phyloP scores from a whole-genome alignment of 495 filamentous ascomycete species.

The Aspergillus nidulans region DNA sequence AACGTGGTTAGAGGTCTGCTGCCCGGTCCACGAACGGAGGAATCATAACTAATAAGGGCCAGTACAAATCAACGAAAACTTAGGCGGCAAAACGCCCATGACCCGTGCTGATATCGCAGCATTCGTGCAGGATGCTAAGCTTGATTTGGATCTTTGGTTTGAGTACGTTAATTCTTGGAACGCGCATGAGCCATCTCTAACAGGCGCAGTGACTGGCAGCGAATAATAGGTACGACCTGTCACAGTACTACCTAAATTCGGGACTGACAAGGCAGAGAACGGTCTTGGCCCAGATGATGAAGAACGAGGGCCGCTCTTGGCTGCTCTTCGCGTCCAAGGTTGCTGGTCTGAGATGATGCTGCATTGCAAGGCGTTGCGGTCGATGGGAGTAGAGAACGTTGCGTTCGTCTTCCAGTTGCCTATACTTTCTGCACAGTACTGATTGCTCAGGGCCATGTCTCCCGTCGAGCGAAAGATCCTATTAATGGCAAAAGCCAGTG shows the following conservation, averaged over 20 bases:
- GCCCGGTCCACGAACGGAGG: no score
- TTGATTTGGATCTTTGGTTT: constrained; percentile 46
- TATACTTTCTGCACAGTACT: no score
- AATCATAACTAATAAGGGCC: no score
- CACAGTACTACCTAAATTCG: background rate
- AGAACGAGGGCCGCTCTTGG: constrained; percentile 33
- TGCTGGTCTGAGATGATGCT: constrained; percentile 49
- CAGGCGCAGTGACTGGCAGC: constrained; percentile 36
- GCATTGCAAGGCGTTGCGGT: constrained; percentile 44
- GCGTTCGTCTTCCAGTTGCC: constrained; percentile 23
- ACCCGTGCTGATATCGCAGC: constrained; percentile 30
- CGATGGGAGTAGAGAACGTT: constrained; percentile 46
- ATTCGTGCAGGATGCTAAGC: constrained; percentile 41
- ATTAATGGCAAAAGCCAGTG: constrained; percentile 42
- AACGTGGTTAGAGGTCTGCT: constrained; percentile 44
- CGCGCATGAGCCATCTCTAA: constrained; percentile 3
- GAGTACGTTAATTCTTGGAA: constrained; percentile 20
- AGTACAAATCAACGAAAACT: constrained; percentile 34
- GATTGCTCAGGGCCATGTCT: constrained; percentile 36
- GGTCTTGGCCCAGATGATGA: constrained; percentile 19
- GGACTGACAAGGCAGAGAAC: constrained; percentile 15
- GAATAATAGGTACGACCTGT: constrained; percentile 33
- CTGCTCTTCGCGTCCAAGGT: constrained; percentile 40
- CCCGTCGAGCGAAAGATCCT: constrained; percentile 38
- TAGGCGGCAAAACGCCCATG: constrained; percentile 18